Base-by-base conservation (phyloP, 495 filamentous ascomycete species). In the Melanomma pulvis-pyrius region DNA sequence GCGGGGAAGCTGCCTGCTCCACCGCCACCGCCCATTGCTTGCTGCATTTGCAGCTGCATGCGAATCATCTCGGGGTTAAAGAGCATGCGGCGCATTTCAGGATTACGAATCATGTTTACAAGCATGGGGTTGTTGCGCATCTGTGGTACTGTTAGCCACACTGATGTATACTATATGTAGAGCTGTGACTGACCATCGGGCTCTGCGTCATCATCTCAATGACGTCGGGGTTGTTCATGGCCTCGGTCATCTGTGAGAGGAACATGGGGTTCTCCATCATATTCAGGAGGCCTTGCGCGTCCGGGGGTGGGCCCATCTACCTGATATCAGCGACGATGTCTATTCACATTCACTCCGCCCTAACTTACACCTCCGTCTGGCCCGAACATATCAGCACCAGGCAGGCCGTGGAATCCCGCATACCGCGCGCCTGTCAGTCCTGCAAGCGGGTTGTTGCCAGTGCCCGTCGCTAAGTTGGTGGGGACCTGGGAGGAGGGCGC, bases 341-440 rank as follows among this genome's bases (percentile, higher is more conserved):
- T 19, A 39, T 47, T n/a, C 21, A 49, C 22, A 25, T 28, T 46
- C 26, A 15, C 30, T 34, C n/a, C 25, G 24, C 11, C 15, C 52
- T 36, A 44, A 88, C 93, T 83, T 83, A 98, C 96, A 44, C 96
- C 96, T 64, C 94, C 94, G 77, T 99, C 96, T 49, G 93, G 91
- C 19, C 96, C 96, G 78, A 99, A 99, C 78, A 94, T 85, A 55
- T 91, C 91, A 28, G 87, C 87, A 52, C 89, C 90, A 7, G 96
- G 96, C 29, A 99, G 82, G 68, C 91, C 91, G 34, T 90, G 89
- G 76, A 93, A 90, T 2, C 96, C 96, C 25, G 96, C 96, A 78
- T 96, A 97, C 65, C 96, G 83, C 32, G 96, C 96, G 30, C 96
- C 94, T 1, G 96, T 99, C 74, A 99, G 79, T 1, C 88, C 91